Base-by-base conservation (phyloP, 345 rosid species). In the Eucalyptus curtisii region DNA sequence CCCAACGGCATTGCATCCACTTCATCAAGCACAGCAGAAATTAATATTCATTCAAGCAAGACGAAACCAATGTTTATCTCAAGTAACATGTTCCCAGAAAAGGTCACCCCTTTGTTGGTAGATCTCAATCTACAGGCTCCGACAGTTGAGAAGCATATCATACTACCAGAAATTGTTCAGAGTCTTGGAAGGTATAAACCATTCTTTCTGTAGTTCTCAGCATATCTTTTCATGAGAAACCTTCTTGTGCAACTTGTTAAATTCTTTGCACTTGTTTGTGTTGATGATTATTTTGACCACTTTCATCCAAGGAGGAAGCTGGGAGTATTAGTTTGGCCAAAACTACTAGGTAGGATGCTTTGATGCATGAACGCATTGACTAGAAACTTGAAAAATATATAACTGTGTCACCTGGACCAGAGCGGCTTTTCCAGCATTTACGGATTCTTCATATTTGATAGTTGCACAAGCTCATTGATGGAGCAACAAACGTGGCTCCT, bases 111-210 rank as follows among this genome's bases (percentile, higher is more conserved):
- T 91, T 92, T 95, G 89, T 89, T 97, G 89, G 95, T 96, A 64
- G 98, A 96, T 91, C 95, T 98, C 88, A 89, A 93, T 87, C 91
- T 94, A 87, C 92, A 89, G 89, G 97, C 99, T 88, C 95, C 99
- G 76, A 89, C 91, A 12, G 92, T 91, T 44, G 96, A 97, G 91
- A 95, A 95, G 91, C 93, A 94, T 90, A 97, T 92, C 42, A 88
- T 96, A 86, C 93, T 94, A 88, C 95, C 96, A 3, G 99, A 98
- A 94, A 90, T 97, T 92, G 94, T 98, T 88, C 97, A 95, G 86
- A 93, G 91, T 89, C 95, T 98, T 87, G 96, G 95, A 91, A 95
- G 99, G 99, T 97, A 95, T 87, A 52, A 52, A 49, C 86, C 89
- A 64, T 90, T 90, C 17, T 82, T 22, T 90, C 80, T 68, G 80